These are phyloP conservation scores for Fusarium ramigenum DNA, from an alignment of 2,329 filamentous ascomycete species.

Conservation along the genomic window DNA sequence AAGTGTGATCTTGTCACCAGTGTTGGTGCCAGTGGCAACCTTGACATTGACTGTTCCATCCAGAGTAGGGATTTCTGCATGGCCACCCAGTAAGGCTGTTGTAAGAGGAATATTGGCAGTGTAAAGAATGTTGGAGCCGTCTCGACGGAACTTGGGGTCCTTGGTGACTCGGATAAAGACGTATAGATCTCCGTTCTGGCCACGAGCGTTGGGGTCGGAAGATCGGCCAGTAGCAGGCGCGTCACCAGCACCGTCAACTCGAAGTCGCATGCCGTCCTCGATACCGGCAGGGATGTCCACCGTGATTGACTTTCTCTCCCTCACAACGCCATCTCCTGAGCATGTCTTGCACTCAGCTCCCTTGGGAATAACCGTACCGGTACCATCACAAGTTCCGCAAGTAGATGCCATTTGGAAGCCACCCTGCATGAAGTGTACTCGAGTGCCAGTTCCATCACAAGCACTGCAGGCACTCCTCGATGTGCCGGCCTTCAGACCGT, in stretches of 20 bases:
- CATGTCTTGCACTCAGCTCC: conserved; percentile 85
- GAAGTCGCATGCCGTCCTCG: conserved; percentile 93
- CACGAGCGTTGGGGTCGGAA: conserved; percentile 68
- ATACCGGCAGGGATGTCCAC: conserved; percentile 95
- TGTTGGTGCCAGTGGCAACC: conserved; percentile 89
- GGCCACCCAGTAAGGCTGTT: conserved; percentile 90
- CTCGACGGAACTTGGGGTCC: conserved; percentile 88
- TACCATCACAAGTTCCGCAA: conserved; percentile 82
- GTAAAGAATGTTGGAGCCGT: conserved; percentile 90
- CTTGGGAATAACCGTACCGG: conserved; percentile 77
- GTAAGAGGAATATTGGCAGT: conserved; percentile 92
- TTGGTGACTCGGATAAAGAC: conserved; percentile 90
- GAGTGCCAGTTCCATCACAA: conserved; percentile 87
- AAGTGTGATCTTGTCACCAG: conserved; percentile 90
- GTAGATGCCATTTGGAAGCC: conserved; percentile 97
- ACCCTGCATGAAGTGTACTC: conserved; percentile 88
- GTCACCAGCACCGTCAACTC: conserved; percentile 87
- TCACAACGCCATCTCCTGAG: conserved; percentile 81
- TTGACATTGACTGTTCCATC: conserved; percentile 91
- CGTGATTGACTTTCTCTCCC: conserved; percentile 83
- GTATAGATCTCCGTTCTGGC: conserved; percentile 87
- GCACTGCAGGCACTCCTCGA: conserved; percentile 77
- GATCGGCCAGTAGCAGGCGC: conserved; percentile 79
- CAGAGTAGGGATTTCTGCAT: conserved; percentile 88
- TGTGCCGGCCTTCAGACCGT: conserved; percentile 83